Base-by-base conservation (phyloP, 345 rosid genomes). In the Citrus glauca region DNA sequence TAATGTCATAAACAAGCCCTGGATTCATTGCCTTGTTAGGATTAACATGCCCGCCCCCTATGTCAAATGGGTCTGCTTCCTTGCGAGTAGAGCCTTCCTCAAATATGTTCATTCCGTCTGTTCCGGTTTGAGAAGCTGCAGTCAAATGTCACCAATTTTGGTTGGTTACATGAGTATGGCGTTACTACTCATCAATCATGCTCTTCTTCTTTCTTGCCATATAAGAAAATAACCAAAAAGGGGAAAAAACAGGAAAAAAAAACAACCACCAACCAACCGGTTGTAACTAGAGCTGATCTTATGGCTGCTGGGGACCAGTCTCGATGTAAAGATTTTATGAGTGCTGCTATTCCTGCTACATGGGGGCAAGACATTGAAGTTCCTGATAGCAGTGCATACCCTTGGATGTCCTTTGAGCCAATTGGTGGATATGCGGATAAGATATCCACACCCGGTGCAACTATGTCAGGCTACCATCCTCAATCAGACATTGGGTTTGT, bases 311-410 rank as follows among this genome's bases (percentile, higher is more conserved):
- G 89, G 72, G 94, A 89, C 90, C 94, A 90, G 25, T 80, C 68
- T 30, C 84, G 85, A 74, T 89, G 92, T 24, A 77, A 45, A 57
- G 87, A 80, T 81, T 75, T 90, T 66, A 92, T 84, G 78, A 90
- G 88, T 67, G 91, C 88, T n/a, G 87, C 89, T 14, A 90, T 86
- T 56, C 92, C 94, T 22, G 89, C 79, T 9, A 87, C 87, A 76
- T 86, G 88, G 25, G 92, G 90, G 74, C 87, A 85, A 0, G 94
- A 77, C 94, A 89, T 90, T 14, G 94, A 90, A 60, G 94, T 90
- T 60, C 94, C 92, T 60, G 92, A 87, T 3, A 81, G 63, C 60
- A 91, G 33, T 53, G 69, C 77, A 69, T 48, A 89, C 56, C 64
- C 81, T 45, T 67, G 42, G 73, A 69, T 72, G 24, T 73, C 28